Conservation (phyloP, 768 basidiomycete species). For the Termitomyces sp. region DNA sequence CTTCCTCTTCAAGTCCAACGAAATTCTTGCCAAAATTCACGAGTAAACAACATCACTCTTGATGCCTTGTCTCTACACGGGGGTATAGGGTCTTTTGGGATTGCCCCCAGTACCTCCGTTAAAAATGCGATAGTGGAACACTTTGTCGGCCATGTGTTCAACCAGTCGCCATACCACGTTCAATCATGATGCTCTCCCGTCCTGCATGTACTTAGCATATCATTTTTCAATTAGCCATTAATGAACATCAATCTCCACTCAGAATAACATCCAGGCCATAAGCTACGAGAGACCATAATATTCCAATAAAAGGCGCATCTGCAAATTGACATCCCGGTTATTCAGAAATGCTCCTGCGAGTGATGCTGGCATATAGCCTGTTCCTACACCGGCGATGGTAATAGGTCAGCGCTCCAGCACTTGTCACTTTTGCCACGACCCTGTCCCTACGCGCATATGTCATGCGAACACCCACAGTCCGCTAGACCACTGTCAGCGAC, state of each 20-base stretch:
- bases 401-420: not conserved
- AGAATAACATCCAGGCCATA: not conserved
- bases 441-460: not conserved
- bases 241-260: constrained; percentile 2
- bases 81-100: not conserved
- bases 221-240: not conserved
- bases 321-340: not conserved
- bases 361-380: too few relatives aligned
- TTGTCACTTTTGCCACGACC: not conserved
- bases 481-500: not conserved
- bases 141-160: not conserved
- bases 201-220: constrained; percentile 6
- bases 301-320: not conserved
- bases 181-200: not conserved
- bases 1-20: constrained; percentile 88
- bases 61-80: not conserved
- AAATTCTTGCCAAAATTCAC: constrained; percentile 94
- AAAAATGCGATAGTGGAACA: not conserved
- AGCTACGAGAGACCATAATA: not conserved
- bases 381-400: too few relatives aligned
- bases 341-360: not conserved
- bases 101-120: not conserved
- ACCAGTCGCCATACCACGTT: not conserved
- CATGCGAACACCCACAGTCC: constrained; percentile 1
- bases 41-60: constrained; percentile 47